Evolutionary conservation across 805 yeast genomes (phyloP).

Genomic region (Spathaspora arborariae): DNA sequence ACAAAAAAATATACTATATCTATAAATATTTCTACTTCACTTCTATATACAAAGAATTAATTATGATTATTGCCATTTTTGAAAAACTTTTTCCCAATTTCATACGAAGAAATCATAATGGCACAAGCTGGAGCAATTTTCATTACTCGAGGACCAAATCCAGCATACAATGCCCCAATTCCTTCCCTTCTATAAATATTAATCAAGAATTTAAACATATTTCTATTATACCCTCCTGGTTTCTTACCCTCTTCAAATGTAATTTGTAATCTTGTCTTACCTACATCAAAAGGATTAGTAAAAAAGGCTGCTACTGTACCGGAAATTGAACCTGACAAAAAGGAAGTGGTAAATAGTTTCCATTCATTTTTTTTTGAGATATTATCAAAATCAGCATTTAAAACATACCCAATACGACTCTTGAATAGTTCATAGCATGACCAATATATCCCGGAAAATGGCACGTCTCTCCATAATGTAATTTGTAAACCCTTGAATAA

Average conservation of each 20-base stretch:
- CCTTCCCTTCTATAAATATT: conserved; percentile 75
- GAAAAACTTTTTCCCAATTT: conserved; percentile 67
- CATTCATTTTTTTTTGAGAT: conserved; percentile 25
- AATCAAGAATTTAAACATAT: conserved; percentile 67
- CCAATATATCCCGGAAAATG: conserved; percentile 96
- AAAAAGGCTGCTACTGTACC: conserved; percentile 82
- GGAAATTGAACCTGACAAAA: conserved; percentile 76
- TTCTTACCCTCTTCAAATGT: conserved; percentile 32
- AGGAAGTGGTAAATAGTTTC: conserved; percentile 57
- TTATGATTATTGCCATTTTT: conserved; percentile 16
- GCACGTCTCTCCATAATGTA: conserved; percentile 96
- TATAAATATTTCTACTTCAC: background rate
- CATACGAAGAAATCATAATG: conserved; percentile 95
- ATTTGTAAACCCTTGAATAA: conserved; percentile 82
- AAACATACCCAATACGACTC: conserved; percentile 15
- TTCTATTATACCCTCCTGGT: conserved; percentile 17
- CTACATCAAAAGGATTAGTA: conserved; percentile 97
- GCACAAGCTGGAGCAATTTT: conserved; percentile 98
- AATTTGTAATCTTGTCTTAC: conserved; percentile 84
- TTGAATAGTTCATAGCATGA: conserved; percentile 63
- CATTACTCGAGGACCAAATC: conserved; percentile 78
- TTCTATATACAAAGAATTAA: background rate
- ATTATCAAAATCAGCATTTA: conserved; percentile 21
- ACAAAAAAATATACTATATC: background rate
- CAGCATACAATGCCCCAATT: conserved; percentile 76